Evolutionary conservation across 2,329 filamentous ascomycete species (phyloP), one percentile per base, ranked within the genome.

Genomic region (Claviceps sp.): DNA sequence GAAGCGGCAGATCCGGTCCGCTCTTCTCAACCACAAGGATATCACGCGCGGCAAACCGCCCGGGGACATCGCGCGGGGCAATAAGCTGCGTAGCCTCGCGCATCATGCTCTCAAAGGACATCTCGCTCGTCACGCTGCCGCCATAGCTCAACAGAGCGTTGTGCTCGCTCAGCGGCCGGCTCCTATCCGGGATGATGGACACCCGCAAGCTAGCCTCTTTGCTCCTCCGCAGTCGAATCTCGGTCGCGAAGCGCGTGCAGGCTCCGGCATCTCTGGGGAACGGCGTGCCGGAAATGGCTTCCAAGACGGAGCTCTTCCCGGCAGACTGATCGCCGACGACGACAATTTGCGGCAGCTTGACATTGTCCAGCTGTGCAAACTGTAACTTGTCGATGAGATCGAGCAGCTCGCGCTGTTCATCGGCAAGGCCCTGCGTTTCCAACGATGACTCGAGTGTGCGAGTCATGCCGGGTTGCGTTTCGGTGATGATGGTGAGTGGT

Each of bases 271-370:
- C 77, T 52, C 75, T 69, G 0, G 79, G 81, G 46, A 84, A 84
- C 0, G 75, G 73, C 9, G 81, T 78, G 24, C 78, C 77, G 0
- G 78, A 81, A 40, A 84, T 70, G n/a, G 79, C 78, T 58, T 82
- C 79, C 2, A 84, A 71, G 1, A 81, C 77, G 4, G 79, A 82
- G 57, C 76, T 81, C 63, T 84, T 84, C 20, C 81, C 81, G 5
- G 78, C 75, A 1, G 78, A 82, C 63, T 83, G 79, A 60, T 83
- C 78, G 34, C 80, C 79, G 37, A 81, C 80, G 24, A 83, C 79
- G 47, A 83, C 78, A 38, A 84, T 77, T 59, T 84, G 78, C 1
- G 78, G 78, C 0, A 82, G 68, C 47, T 73, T 71, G 58, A 76
- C 67, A 61, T 75, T 72, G 59, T 78, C 67, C 61, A 77, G 63